Evolutionary conservation across 1,284 basidiomycete genomes (phyloP).

Genomic region (Irpex sp.): DNA sequence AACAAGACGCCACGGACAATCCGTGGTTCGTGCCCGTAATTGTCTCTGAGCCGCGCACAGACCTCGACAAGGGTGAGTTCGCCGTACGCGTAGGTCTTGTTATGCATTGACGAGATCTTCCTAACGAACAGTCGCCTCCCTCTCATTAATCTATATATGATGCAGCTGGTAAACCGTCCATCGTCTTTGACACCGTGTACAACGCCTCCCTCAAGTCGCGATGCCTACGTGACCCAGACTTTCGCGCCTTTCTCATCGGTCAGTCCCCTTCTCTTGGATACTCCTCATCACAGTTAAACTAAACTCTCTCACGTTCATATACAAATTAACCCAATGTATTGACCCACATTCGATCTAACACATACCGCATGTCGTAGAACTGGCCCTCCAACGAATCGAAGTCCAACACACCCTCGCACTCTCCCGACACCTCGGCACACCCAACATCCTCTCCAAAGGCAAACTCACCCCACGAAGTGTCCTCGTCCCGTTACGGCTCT

Average conservation of each 20-base stretch:
- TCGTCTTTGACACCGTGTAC: conserved; percentile 71
- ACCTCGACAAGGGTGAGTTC: conserved; percentile 63
- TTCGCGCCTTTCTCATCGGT: conserved; percentile 70
- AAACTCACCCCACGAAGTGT: conserved; percentile 53
- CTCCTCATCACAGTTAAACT: not conserved
- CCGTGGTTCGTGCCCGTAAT: conserved; percentile 67
- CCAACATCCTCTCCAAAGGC: conserved; percentile 71
- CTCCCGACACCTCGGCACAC: conserved; percentile 61
- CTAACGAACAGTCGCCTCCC: no score
- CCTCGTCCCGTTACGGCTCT: conserved; percentile 44
- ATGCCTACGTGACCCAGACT: conserved; percentile 52
- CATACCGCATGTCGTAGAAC: conserved; percentile 37
- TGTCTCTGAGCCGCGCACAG: conserved; percentile 60
- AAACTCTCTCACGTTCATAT: no score
- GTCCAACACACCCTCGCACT: conserved; percentile 50
- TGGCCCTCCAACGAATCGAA: conserved; percentile 65
- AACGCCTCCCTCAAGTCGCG: conserved; percentile 55
- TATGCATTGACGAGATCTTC: not conserved
- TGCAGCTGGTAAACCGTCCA: conserved; percentile 59
- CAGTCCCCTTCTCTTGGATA: conserved; percentile 19
- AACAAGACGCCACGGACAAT: conserved; percentile 28
- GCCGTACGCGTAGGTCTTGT: not conserved
- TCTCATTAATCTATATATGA: not conserved
- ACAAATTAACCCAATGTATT: no score
- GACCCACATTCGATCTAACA: no score